Conservation (phyloP, 345 rosid genomes). For the Passiflora organensis region DNA sequence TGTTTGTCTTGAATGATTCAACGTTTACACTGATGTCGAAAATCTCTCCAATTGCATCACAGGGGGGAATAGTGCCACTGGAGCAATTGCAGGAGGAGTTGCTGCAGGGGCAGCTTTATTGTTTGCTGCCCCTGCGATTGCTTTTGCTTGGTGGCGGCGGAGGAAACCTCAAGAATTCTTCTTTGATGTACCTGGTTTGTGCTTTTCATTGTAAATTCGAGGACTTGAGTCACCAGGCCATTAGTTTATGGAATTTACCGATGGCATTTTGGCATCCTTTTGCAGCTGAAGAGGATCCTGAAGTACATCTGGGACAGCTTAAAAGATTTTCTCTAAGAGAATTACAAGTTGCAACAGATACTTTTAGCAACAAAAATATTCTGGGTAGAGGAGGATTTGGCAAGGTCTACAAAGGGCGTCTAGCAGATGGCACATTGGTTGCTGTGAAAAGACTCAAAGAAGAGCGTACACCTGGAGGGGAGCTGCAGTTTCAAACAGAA, state of each 20-base stretch:
- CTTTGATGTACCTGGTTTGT: slow-evolving; percentile 90
- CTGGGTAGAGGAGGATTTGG: neutral
- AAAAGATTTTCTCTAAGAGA: neutral
- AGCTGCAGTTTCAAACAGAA: neutral
- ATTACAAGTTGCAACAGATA: neutral
- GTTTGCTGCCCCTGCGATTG: slow-evolving; percentile 94
- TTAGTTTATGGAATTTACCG: neutral
- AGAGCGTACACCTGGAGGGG: neutral
- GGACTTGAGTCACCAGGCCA: neutral
- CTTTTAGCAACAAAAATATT: neutral
- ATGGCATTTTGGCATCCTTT: neutral
- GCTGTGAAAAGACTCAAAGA: neutral
- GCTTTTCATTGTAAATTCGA: slow-evolving; percentile 1
- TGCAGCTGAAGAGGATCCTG: neutral
- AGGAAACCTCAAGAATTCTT: slow-evolving; percentile 81
- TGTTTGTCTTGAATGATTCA: neutral
- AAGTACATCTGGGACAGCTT: neutral
- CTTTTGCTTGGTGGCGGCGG: slow-evolving; percentile 95
- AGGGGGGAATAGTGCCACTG: slow-evolving; percentile 77
- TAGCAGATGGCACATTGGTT: neutral
- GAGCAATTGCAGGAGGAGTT: slow-evolving; percentile 98
- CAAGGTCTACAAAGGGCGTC: neutral
- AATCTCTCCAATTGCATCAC: slow-evolving; percentile 10
- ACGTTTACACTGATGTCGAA: neutral
- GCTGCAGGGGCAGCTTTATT: slow-evolving; percentile 94